These are phyloP conservation scores for Quercus suber DNA, from an alignment of 306 rosid species.

Conservation along the genomic window DNA sequence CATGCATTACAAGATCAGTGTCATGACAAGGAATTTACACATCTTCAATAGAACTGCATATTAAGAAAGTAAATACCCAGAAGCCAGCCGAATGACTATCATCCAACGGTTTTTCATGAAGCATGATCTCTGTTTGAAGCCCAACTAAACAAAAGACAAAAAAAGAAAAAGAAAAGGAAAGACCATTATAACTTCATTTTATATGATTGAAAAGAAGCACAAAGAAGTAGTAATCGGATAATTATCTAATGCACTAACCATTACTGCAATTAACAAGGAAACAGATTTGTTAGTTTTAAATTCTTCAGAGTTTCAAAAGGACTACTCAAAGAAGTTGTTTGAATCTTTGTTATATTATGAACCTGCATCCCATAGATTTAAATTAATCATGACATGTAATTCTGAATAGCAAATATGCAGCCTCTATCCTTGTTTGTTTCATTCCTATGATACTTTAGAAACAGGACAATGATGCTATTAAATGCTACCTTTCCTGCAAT, in stretches of 20 bases:
- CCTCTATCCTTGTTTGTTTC: too few relatives aligned
- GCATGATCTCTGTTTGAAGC: slow-evolving; percentile 65
- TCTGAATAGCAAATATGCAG: background rate
- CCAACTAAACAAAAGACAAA: slow-evolving; percentile 61
- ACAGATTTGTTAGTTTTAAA: background rate
- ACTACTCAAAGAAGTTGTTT: background rate
- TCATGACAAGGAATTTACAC: background rate
- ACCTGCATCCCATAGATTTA: background rate
- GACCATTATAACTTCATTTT: background rate
- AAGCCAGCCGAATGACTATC: slow-evolving; percentile 72
- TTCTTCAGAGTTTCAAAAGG: background rate
- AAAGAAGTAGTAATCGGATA: background rate
- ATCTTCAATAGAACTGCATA: background rate
- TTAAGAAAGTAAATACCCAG: slow-evolving; percentile 53
- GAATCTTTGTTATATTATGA: background rate
- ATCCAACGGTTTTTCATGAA: slow-evolving; percentile 72
- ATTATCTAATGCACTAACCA: background rate
- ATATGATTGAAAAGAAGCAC: slow-evolving; percentile 1
- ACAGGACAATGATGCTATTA: too few relatives aligned
- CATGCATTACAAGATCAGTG: background rate
- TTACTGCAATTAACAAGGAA: background rate
- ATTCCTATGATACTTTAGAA: too few relatives aligned
- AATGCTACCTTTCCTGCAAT: too few relatives aligned
- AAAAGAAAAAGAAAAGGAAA: background rate
- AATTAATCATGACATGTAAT: background rate